Evolutionary conservation across 1,284 basidiomycete genomes (phyloP).

Genomic region (Malassezia equina): DNA sequence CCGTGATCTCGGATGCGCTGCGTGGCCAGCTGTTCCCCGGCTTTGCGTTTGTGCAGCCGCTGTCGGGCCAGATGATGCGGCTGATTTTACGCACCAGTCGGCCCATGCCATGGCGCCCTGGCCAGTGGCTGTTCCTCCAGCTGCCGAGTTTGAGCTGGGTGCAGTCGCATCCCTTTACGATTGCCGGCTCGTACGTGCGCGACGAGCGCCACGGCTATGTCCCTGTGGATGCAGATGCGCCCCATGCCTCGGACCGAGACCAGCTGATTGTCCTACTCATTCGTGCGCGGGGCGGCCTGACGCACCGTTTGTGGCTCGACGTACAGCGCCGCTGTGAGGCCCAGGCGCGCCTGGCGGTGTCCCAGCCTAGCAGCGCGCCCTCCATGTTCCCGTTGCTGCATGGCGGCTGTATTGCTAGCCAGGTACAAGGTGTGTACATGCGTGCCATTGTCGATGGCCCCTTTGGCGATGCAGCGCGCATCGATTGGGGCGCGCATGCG

Average conservation of each 20-base stretch:
- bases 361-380: not conserved
- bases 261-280: conserved; percentile 64
- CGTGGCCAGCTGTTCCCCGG: conserved; percentile 51
- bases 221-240: conserved; percentile 6
- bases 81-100: conserved; percentile 59
- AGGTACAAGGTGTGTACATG: conserved; percentile 54
- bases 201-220: conserved; percentile 12
- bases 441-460: conserved; percentile 65
- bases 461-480: conserved; percentile 63
- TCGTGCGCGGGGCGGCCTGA: conserved; percentile 67
- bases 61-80: conserved; percentile 68
- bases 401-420: not conserved
- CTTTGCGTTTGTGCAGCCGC: conserved; percentile 64
- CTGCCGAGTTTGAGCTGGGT: conserved; percentile 62
- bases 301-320: conserved; percentile 61
- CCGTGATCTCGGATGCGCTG: conserved; percentile 35
- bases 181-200: conserved; percentile 49
- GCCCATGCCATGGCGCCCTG: conserved; percentile 58
- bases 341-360: not conserved
- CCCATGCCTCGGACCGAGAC: conserved; percentile 49
- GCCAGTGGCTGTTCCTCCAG: conserved; percentile 67
- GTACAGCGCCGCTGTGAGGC: conserved; percentile 19
- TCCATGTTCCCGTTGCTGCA: conserved; percentile 6
- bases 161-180: conserved; percentile 72
- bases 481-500: conserved; percentile 58